Evolutionary conservation across 257 asterid species (phyloP), one percentile per base, ranked within the genome.

Genomic region (Verbascum thapsus): DNA sequence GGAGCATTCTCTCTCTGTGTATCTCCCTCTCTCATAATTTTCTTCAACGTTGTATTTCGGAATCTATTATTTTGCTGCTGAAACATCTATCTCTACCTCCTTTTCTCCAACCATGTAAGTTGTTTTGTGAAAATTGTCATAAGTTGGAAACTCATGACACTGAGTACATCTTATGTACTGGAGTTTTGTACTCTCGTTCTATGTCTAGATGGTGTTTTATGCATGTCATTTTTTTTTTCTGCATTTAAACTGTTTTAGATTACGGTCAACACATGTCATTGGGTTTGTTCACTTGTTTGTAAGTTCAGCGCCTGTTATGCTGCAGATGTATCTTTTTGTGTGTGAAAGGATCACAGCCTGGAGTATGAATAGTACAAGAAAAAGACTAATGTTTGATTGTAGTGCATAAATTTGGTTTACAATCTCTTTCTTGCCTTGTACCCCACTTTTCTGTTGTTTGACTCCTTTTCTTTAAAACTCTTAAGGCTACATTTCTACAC

Each of bases 401-500:
- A 12, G 44, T 53, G 41, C 11, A 8, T 63, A 50, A 17, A 22
- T 42, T 54, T 18, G 23, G 57, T 61, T 64, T 44, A 7, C 26
- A 23, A 20, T 64, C 9, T 54, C 26, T 40, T 20, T 70, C 40
- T 47, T 64, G 52, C 63, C 42, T 26, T n/a, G 13, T 12, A 11
- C 47, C 41, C 30, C 18, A 16, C 44, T 39, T 17, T 19, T 70
- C 57, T 42, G 54, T 58, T 57, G 62, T 49, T 49, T 54, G 45
- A 74, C 66, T 34, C 63, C 20, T 38, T 56, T 61, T 53, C 54
- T 7, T 58, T 69, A 60, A 16, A 50, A 63, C 34, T 68, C 70
- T 72, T 32, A 53, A 94, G 99, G 96, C 74, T 94, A 90, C 76
- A 72, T 83, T 66, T 94, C 99, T 62, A 81, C 95, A 32, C 70